A percentile compares a stretch with the other conserved stretches of the same genome.
phyloP scores from a whole-genome alignment of 1,284 basidiomycete genomes.

The Trichosporon coremiiforme region DNA sequence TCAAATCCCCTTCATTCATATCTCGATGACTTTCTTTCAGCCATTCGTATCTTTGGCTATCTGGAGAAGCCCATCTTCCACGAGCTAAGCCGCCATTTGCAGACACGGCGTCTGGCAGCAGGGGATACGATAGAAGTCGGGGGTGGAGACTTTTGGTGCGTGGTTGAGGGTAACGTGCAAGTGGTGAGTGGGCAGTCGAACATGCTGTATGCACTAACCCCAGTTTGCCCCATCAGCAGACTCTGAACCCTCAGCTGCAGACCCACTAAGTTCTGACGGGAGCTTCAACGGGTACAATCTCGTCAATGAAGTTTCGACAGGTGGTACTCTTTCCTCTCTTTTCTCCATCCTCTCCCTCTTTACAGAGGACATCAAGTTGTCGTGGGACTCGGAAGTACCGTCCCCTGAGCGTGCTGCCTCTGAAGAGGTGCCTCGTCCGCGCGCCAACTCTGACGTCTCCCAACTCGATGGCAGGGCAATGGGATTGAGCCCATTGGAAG shows the following conservation, averaged over 20 bases:
- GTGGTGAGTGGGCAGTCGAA: slow-evolving; percentile 40
- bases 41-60: slow-evolving; percentile 92
- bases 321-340: slow-evolving; percentile 89
- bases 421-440: slow-evolving; percentile 3
- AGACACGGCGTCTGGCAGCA: slow-evolving; percentile 85
- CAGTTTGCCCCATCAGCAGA: slow-evolving; percentile 64
- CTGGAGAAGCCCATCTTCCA: slow-evolving; percentile 95
- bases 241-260: slow-evolving; percentile 28
- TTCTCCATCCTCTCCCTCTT: slow-evolving; percentile 95
- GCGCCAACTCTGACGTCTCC: slow-evolving; percentile 55
- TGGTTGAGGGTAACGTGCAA: slow-evolving; percentile 78
- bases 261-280: slow-evolving; percentile 31
- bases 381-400: slow-evolving; percentile 61
- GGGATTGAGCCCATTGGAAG: slow-evolving; percentile 20
- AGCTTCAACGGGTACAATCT: slow-evolving; percentile 86
- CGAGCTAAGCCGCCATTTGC: slow-evolving; percentile 87
- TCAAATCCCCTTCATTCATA: slow-evolving; percentile 83
- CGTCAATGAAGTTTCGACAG: slow-evolving; percentile 90
- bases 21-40: slow-evolving; percentile 90
- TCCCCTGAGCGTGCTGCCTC: not conserved
- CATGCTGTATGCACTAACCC: not conserved
- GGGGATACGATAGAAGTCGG: slow-evolving; percentile 79
- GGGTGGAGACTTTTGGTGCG: slow-evolving; percentile 93
- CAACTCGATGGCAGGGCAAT: slow-evolving; percentile 44
- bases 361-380: slow-evolving; percentile 93